Conservation (phyloP, 495 filamentous ascomycete species). For the Aspergillus funiculosus region DNA sequence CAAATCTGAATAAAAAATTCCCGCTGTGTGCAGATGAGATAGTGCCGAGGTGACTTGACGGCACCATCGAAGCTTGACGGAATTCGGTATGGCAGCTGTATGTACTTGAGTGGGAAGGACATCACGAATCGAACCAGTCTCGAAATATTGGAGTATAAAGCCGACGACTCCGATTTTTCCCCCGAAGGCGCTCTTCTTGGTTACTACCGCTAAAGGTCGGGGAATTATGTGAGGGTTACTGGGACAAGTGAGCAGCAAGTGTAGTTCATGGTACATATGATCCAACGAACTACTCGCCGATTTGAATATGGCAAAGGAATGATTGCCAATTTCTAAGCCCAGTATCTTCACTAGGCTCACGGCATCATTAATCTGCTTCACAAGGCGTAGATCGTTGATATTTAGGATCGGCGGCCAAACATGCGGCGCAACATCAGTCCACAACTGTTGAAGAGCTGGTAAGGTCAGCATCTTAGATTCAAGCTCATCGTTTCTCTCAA, state of each 20-base stretch:
- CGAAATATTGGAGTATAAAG: neutral
- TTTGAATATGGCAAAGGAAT: constrained; percentile 2
- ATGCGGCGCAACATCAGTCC: constrained; percentile 3
- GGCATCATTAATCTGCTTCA: constrained; percentile 7
- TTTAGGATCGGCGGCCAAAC: constrained; percentile 2
- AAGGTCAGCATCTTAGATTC: constrained; percentile 3
- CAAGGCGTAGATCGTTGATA: constrained; percentile 1
- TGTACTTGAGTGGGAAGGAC: constrained; percentile 2
- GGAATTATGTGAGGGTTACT: constrained; percentile 5
- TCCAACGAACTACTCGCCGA: neutral
- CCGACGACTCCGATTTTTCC: constrained; percentile 1
- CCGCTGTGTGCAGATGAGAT: neutral
- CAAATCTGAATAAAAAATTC: constrained; percentile 5
- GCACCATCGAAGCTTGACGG: constrained; percentile 6
- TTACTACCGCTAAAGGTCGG: constrained; percentile 5
- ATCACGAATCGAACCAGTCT: constrained; percentile 5
- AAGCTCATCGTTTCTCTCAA: constrained; percentile 1
- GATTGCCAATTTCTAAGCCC: too few species aligned
- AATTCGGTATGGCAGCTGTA: neutral
- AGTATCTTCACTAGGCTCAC: constrained; percentile 1
- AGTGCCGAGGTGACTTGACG: constrained; percentile 7
- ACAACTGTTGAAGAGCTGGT: neutral
- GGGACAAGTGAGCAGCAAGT: constrained; percentile 2
- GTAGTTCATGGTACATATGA: constrained; percentile 9
- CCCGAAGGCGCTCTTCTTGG: constrained; percentile 5